These are phyloP conservation scores for Lyophyllum semitale DNA, from an alignment of 768 basidiomycete genomes.

Conservation along the genomic window DNA sequence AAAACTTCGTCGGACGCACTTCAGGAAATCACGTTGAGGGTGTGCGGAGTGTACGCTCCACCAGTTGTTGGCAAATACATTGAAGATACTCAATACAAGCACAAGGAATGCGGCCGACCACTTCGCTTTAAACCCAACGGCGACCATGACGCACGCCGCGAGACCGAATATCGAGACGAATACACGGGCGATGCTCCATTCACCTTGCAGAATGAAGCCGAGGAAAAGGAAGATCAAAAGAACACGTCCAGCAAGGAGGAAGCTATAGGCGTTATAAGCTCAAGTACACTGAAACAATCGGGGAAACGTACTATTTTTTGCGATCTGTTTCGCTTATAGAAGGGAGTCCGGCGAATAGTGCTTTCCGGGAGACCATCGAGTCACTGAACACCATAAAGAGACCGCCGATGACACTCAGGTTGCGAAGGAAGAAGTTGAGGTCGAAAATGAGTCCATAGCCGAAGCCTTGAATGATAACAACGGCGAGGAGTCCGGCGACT, in stretches of 20 bases:
- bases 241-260: slow-evolving; percentile 95
- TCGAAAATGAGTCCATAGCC: slow-evolving; percentile 99
- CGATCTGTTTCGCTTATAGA: slow-evolving; percentile 91
- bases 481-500: slow-evolving; percentile 84
- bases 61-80: slow-evolving; percentile 98
- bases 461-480: slow-evolving; percentile 94
- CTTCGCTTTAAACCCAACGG: slow-evolving; percentile 98
- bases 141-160: slow-evolving; percentile 93
- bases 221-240: slow-evolving; percentile 99
- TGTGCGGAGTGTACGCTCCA: slow-evolving; percentile 92
- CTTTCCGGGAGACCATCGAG: slow-evolving; percentile 85
- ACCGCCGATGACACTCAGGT: slow-evolving; percentile 95
- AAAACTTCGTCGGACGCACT: slow-evolving; percentile 52
- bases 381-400: slow-evolving; percentile 99
- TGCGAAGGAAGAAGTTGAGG: slow-evolving; percentile 99
- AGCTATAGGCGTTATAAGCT: slow-evolving; percentile 49
- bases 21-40: slow-evolving; percentile 97
- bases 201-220: slow-evolving; percentile 93
- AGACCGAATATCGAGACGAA: slow-evolving; percentile 90
- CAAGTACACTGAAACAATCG: background rate
- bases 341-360: slow-evolving; percentile 89
- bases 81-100: slow-evolving; percentile 88
- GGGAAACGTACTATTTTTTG: slow-evolving; percentile 85
- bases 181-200: slow-evolving; percentile 85
- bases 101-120: slow-evolving; percentile 98